These are phyloP conservation scores for Termitomyces sp. DNA, from an alignment of 768 basidiomycete species.

Conservation along the genomic window DNA sequence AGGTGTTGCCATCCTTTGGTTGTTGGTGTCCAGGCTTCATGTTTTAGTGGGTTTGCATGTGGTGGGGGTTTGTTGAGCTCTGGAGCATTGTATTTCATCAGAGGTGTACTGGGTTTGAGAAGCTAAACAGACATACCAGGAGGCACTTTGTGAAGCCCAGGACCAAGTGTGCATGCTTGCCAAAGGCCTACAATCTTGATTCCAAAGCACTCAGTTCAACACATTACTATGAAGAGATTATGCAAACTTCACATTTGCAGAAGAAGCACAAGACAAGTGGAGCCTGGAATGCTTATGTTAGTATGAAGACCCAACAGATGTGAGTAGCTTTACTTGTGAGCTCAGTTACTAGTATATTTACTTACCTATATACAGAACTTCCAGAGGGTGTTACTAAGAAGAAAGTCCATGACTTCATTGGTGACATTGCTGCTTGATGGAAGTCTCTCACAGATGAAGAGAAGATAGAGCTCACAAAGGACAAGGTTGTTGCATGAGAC, in stretches of 20 bases:
- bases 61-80: no score
- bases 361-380: not conserved
- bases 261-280: not conserved
- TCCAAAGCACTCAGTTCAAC: not conserved
- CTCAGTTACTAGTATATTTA: no score
- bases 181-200: not conserved
- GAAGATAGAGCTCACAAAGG: not conserved
- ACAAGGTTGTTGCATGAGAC: not conserved
- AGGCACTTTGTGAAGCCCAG: not conserved
- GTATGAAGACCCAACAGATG: not conserved
- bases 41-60: no score
- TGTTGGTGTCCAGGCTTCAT: no score
- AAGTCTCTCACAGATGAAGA: not conserved
- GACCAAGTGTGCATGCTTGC: not conserved
- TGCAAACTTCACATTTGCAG: not conserved
- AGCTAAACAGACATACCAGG: not conserved
- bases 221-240: not conserved
- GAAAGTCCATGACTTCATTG: not conserved
- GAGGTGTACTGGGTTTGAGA: no score
- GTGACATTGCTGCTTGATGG: not conserved
- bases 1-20: no score
- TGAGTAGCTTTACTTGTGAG: not conserved
- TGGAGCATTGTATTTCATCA: no score
- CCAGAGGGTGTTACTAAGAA: not conserved
- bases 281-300: not conserved